Evolutionary conservation across 768 basidiomycete species (phyloP).

Genomic region (Fistulinella prunicolor): DNA sequence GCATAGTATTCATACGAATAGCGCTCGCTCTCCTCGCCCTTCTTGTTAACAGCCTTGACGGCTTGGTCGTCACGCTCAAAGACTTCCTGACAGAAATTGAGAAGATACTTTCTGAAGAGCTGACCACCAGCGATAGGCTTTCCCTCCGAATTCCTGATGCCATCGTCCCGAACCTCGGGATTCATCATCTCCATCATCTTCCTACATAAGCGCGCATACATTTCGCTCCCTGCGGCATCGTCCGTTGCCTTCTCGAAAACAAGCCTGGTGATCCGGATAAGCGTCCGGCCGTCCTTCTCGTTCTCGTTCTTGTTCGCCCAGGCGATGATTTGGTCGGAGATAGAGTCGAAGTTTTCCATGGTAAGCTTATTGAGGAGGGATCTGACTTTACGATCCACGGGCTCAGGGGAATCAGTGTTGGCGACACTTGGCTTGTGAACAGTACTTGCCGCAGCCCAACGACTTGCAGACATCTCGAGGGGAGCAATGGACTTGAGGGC

Average conservation of each 20-base stretch:
- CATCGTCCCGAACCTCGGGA: conserved; percentile 82
- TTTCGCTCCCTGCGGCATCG: conserved; percentile 93
- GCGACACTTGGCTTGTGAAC: conserved; percentile 40
- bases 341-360: conserved; percentile 94
- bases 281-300: conserved; percentile 89
- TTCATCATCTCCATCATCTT: conserved; percentile 96
- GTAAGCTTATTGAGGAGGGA: conserved; percentile 91
- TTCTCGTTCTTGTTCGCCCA: conserved; percentile 94
- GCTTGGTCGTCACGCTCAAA: conserved; percentile 94
- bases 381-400: conserved; percentile 93
- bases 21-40: conserved; percentile 61
- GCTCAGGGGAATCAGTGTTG: conserved; percentile 72
- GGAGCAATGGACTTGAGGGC: conserved; percentile 70
- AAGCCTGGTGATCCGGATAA: conserved; percentile 93
- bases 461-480: conserved; percentile 73
- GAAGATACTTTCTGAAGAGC: conserved; percentile 93
- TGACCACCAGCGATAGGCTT: conserved; percentile 91
- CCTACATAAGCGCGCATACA: conserved; percentile 94
- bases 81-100: conserved; percentile 96
- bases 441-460: conserved; percentile 61
- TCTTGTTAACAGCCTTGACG: conserved; percentile 63
- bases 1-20: conserved; percentile 97
- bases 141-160: conserved; percentile 76
- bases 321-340: conserved; percentile 89
- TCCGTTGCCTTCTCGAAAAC: conserved; percentile 98